These are phyloP conservation scores for Penicillium egyptiacum DNA, from an alignment of 495 filamentous ascomycete species.

Conservation along the genomic window DNA sequence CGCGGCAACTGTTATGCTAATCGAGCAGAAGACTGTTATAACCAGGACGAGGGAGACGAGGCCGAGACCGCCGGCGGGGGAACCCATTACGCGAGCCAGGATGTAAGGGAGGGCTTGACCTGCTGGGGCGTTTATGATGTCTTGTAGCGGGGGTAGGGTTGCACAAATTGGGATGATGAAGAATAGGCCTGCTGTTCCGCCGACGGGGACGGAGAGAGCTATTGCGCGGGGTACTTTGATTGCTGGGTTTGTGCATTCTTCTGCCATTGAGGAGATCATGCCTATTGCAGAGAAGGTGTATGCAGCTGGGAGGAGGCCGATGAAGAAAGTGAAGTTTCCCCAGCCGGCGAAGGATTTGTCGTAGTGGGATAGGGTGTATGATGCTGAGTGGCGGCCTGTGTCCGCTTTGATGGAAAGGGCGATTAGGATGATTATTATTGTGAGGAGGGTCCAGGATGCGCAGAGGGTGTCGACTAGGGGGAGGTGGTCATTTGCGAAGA, in stretches of 20 bases:
- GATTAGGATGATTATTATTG: constrained; percentile 43
- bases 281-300: constrained; percentile 54
- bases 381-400: constrained; percentile 41
- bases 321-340: constrained; percentile 51
- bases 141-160: constrained; percentile 45
- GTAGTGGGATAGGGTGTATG: constrained; percentile 47
- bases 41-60: constrained; percentile 56
- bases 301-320: constrained; percentile 51
- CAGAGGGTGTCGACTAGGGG: constrained; percentile 54
- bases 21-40: constrained; percentile 62
- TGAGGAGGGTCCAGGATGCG: constrained; percentile 41
- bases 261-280: constrained; percentile 54
- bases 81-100: constrained; percentile 48
- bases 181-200: constrained; percentile 45
- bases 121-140: constrained; percentile 40
- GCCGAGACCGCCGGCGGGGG: constrained; percentile 46
- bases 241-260: constrained; percentile 47
- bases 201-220: constrained; percentile 42
- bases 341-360: constrained; percentile 51
- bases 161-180: constrained; percentile 51
- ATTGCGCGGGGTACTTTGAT: constrained; percentile 49
- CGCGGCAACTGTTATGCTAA: constrained; percentile 60
- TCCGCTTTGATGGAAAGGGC: constrained; percentile 43
- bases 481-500: constrained; percentile 56
- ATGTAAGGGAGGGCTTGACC: constrained; percentile 51